Base-by-base conservation (phyloP, 2,329 filamentous ascomycete genomes). In the Fusarium avenaceum region DNA sequence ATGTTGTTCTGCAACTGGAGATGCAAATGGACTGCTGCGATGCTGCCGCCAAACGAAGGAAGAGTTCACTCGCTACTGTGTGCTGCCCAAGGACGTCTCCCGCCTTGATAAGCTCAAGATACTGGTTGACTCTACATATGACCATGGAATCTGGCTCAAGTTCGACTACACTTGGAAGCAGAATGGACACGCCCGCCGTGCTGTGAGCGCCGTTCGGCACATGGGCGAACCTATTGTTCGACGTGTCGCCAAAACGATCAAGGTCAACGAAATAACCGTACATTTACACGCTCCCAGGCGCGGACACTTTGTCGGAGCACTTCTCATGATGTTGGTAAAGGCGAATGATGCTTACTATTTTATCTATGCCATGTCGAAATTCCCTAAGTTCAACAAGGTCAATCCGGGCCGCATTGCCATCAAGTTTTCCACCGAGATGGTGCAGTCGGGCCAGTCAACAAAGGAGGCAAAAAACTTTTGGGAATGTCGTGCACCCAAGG, bases 311-410 rank as follows among this genome's bases (percentile, higher is more conserved):
- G 35, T 59, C 1, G 57, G 66, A 2, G 48, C 52, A 7, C 17
- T 62, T 11, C 22, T 72, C 9, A 56, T 61, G 49, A 67, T 69
- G 48, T 20, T 69, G 13, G 62, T 57, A 17, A 69, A 69, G 57
- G 26, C 30, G 14, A 26, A 46, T 7, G 62, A 64, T 19, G 62
- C 20, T 2, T 63, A 69, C 6, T 1, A 1, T 7, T 15, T 52
- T 6, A 38, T 64, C 14, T 5, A 4, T 4, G n/a, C 7, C 6
- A 45, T 63, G 17, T 10, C 47, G 2, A 14, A 4, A 4, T 11
- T 4, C 9, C 3, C 10, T 10, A 30, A 30, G 28, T 30, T 30
- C 28, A 30, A 30, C 10, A 11, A 4, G 28, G 28, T 13, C 28
- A 2, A 30, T 10, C 28, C 28, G 10, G 28, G 28, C 10, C 28